Conservation (phyloP, 768 basidiomycete genomes). For the Rhodotorula toruloides region DNA sequence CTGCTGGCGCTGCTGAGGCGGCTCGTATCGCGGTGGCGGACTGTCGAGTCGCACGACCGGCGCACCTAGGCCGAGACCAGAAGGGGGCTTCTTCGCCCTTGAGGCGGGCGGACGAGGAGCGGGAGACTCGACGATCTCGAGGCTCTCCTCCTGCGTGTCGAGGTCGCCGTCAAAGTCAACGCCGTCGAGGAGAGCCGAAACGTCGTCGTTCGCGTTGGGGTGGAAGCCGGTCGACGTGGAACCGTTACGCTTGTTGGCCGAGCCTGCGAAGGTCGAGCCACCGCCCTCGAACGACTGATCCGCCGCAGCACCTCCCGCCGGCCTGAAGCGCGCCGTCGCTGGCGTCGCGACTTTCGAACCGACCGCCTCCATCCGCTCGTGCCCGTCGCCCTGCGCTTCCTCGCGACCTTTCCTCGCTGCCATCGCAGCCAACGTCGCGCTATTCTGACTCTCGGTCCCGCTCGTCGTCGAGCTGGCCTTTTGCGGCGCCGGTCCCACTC, state of each 20-base stretch:
- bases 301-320: too few relatives aligned
- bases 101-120: neutral
- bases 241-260: too few relatives aligned
- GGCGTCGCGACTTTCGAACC: too few relatives aligned
- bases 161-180: constrained; percentile 3
- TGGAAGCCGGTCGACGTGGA: neutral
- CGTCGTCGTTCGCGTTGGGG: neutral
- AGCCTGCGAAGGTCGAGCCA: too few relatives aligned
- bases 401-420: neutral
- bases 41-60: too few relatives aligned
- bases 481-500: neutral
- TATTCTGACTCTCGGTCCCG: constrained; percentile 16
- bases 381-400: too few relatives aligned
- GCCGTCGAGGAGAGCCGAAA: constrained; percentile 6
- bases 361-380: neutral
- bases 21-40: too few relatives aligned
- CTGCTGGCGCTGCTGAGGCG: neutral
- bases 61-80: too few relatives aligned
- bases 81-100: neutral
- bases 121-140: neutral
- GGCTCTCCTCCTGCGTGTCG: neutral
- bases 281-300: too few relatives aligned
- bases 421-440: constrained; percentile 22
- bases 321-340: too few relatives aligned
- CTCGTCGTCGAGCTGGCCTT: constrained; percentile 16